phyloP scores from a whole-genome alignment of 2,329 filamentous ascomycete genomes.

The Botrytis deweyae region DNA sequence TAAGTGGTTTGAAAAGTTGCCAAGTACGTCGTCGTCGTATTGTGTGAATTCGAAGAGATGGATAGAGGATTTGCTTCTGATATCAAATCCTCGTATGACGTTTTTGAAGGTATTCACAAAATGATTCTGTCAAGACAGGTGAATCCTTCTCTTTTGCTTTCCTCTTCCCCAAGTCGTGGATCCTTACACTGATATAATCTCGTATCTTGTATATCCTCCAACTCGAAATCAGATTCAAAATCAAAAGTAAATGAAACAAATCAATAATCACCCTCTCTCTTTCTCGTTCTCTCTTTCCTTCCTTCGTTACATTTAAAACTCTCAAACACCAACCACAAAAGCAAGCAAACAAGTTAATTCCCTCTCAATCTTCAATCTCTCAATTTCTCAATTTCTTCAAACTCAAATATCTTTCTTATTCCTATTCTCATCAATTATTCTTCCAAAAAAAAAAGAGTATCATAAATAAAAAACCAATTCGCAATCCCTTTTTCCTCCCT shows the following conservation, averaged over 20 bases:
- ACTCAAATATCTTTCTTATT: background rate
- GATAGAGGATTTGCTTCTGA: background rate
- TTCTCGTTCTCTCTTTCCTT: background rate
- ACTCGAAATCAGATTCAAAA: background rate
- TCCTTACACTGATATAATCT: background rate
- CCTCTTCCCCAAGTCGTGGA: background rate
- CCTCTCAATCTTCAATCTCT: background rate
- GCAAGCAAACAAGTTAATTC: background rate
- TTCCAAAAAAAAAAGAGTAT: no score
- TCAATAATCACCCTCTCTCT: background rate
- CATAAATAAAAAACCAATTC: background rate
- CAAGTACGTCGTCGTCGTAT: background rate
- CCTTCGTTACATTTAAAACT: background rate
- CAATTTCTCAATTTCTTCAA: background rate
- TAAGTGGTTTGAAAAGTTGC: background rate
- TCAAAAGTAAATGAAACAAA: background rate
- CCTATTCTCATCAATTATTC: background rate
- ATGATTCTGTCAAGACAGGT: background rate
- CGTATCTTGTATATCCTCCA: background rate
- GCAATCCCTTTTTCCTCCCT: background rate
- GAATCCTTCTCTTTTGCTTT: background rate
- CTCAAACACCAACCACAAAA: background rate
- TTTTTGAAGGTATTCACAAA: background rate
- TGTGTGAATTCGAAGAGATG: background rate
- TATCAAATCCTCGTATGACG: background rate